Conservation (phyloP, 495 filamentous ascomycete species). For the Aspergillus carlsbadensis region DNA sequence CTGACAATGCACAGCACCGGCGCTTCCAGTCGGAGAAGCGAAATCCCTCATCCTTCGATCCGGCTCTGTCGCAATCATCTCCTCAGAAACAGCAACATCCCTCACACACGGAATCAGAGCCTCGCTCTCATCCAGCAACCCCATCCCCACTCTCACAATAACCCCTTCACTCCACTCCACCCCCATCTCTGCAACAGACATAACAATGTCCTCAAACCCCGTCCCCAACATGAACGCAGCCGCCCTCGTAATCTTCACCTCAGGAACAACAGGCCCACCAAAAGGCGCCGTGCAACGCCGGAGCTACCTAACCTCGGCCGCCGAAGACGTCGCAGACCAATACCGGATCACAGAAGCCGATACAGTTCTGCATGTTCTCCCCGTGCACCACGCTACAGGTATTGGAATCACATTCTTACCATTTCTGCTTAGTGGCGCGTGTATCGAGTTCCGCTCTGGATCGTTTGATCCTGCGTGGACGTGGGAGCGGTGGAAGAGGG, state of each 20-base stretch:
- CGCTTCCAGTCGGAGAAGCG: conserved; percentile 41
- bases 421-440: conserved; percentile 39
- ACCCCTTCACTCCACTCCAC: conserved; percentile 18
- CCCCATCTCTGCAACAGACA: conserved; percentile 11
- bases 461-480: conserved; percentile 47
- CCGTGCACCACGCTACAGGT: conserved; percentile 50
- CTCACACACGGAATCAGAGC: conserved; percentile 11
- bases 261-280: conserved; percentile 46
- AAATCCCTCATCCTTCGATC: conserved; percentile 41
- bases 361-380: conserved; percentile 39
- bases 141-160: background rate
- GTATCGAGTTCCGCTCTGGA: conserved; percentile 47
- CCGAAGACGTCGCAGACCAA: conserved; percentile 28
- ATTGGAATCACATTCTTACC: conserved; percentile 48
- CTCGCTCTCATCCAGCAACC: no score
- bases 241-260: conserved; percentile 40
- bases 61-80: conserved; percentile 23
- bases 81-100: conserved; percentile 22
- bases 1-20: conserved; percentile 18
- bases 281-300: conserved; percentile 44
- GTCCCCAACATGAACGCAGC: conserved; percentile 28
- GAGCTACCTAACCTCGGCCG: conserved; percentile 26
- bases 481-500: conserved; percentile 45
- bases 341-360: conserved; percentile 28
- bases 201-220: conserved; percentile 25